Conservation (phyloP, 768 basidiomycete species). For the Tylopilus rubrobrunneus region DNA sequence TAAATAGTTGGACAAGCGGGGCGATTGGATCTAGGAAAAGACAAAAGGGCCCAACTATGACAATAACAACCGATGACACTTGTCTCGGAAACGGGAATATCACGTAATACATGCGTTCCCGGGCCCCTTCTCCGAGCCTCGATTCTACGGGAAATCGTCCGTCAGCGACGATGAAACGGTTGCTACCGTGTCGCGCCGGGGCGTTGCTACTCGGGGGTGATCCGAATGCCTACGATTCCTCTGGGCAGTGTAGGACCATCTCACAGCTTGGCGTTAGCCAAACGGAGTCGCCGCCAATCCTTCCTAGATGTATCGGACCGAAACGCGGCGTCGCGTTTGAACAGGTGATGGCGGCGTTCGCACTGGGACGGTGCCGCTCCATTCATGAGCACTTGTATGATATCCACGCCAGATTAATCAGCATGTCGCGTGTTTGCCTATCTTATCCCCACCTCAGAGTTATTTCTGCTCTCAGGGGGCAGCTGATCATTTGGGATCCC, state of each 20-base stretch:
- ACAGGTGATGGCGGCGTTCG: neutral
- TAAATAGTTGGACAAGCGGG: constrained; percentile 5
- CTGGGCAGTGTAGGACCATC: neutral
- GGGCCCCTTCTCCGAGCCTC: too few species aligned
- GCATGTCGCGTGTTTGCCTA: neutral
- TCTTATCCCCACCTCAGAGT: too few species aligned
- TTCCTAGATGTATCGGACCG: neutral
- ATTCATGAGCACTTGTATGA: neutral
- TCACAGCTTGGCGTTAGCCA: neutral
- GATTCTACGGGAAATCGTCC: neutral
- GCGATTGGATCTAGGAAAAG: constrained; percentile 6
- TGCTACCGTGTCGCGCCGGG: neutral
- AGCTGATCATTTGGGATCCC: neutral
- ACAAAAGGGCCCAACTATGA: constrained; percentile 3
- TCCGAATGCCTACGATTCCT: neutral
- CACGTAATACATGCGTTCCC: constrained; percentile 17
- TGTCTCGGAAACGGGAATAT: constrained; percentile 14
- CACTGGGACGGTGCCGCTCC: too few species aligned
- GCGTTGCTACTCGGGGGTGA: neutral
- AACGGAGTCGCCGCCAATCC: neutral
- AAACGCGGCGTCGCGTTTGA: neutral
- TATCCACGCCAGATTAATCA: neutral
- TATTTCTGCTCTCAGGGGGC: neutral
- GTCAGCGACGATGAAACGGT: neutral
- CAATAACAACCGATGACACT: constrained; percentile 3